Evolutionary conservation across 2,329 filamentous ascomycete genomes (phyloP).

Genomic region (Fusarium torulosum): DNA sequence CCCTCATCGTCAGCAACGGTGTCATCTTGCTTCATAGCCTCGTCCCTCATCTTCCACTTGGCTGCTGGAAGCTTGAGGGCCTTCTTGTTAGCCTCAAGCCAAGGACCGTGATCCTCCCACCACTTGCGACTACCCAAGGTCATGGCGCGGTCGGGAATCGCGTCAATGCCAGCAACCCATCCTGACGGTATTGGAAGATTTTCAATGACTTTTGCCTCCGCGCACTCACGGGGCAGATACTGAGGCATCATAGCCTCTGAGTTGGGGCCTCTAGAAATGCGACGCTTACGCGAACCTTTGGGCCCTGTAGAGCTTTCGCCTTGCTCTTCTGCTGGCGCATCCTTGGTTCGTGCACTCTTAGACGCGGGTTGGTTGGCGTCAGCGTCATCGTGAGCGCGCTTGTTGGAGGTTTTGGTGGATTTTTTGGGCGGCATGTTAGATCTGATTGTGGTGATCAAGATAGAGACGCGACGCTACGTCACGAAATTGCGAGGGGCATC

Average conservation of each 20-base stretch:
- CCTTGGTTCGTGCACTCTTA: slow-evolving; percentile 10
- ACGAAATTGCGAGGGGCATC: background rate
- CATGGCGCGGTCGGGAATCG: slow-evolving; percentile 29
- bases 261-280: slow-evolving; percentile 22
- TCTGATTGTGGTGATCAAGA: background rate
- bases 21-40: slow-evolving; percentile 29
- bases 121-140: slow-evolving; percentile 31
- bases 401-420: background rate
- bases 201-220: slow-evolving; percentile 6
- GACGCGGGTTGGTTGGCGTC: background rate
- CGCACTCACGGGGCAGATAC: slow-evolving; percentile 32
- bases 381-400: slow-evolving; percentile 9
- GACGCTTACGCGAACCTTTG: slow-evolving; percentile 5
- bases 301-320: background rate
- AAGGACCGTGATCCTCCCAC: slow-evolving; percentile 41
- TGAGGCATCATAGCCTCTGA: slow-evolving; percentile 34
- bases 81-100: slow-evolving; percentile 39
- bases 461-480: background rate
- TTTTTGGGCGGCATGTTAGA: slow-evolving; percentile 20
- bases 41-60: slow-evolving; percentile 41
- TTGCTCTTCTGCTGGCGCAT: background rate
- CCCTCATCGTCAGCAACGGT: slow-evolving; percentile 32
- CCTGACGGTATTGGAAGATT: slow-evolving; percentile 26
- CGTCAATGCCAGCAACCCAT: slow-evolving; percentile 37
- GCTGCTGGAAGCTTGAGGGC: slow-evolving; percentile 26